Conservation (phyloP, 2,329 filamentous ascomycete species). For the Pestalotiopsis fici region DNA sequence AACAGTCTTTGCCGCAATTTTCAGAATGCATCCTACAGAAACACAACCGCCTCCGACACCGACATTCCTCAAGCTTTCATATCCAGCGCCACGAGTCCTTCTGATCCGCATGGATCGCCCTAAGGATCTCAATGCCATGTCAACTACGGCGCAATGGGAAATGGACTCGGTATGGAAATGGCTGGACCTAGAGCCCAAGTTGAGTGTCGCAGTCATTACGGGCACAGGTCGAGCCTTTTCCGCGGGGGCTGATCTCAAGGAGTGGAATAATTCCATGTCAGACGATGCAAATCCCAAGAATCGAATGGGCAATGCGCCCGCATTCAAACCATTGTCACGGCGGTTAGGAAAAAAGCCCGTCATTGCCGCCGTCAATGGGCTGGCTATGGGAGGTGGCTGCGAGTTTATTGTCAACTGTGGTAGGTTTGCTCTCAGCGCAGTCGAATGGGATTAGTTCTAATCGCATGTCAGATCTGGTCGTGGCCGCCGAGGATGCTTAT, state of each 20-base stretch:
- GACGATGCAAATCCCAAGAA: slow-evolving; percentile 21
- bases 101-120: slow-evolving; percentile 41
- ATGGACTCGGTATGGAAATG: slow-evolving; percentile 39
- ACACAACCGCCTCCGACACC: slow-evolving; percentile 33
- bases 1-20: not conserved
- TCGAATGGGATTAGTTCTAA: not conserved
- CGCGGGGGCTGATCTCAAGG: slow-evolving; percentile 24
- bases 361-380: slow-evolving; percentile 64
- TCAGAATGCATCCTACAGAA: slow-evolving; percentile 25
- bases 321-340: slow-evolving; percentile 41
- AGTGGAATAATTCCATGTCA: slow-evolving; percentile 27
- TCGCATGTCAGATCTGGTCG: slow-evolving; percentile 49
- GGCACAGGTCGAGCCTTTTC: slow-evolving; percentile 25
- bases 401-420: slow-evolving; percentile 60
- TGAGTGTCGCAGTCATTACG: slow-evolving; percentile 27
- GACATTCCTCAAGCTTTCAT: slow-evolving; percentile 35
- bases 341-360: slow-evolving; percentile 61
- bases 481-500: slow-evolving; percentile 51
- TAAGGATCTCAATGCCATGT: slow-evolving; percentile 40
- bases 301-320: slow-evolving; percentile 24
- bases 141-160: slow-evolving; percentile 38
- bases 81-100: slow-evolving; percentile 39
- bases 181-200: slow-evolving; percentile 24
- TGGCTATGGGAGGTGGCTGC: slow-evolving; percentile 61
- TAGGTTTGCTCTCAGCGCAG: not conserved